phyloP scores from a whole-genome alignment of 225 moss, liverwort and hornwort genomes.

The Rhytidiadelphus loreus region DNA sequence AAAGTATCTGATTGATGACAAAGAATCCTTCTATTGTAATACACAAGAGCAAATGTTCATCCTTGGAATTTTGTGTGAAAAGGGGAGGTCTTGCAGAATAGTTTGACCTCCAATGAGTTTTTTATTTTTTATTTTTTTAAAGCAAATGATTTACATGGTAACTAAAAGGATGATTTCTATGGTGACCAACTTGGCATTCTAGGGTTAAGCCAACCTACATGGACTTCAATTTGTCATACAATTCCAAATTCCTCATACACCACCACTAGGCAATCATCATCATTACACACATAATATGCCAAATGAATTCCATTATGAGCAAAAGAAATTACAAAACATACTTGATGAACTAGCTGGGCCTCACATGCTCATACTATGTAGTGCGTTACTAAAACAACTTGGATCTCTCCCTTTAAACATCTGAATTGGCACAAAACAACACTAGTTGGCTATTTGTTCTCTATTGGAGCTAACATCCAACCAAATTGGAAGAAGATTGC shows the following conservation, averaged over 20 bases:
- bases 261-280: no score
- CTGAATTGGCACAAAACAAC: neutral
- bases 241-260: no score
- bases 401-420: neutral
- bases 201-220: no score
- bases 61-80: no score
- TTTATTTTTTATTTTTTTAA: no score
- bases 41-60: no score
- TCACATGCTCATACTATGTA: neutral
- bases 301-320: neutral
- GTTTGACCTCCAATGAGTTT: no score
- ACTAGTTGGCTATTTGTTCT: neutral
- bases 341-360: rapidly evolving
- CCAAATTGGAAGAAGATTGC: neutral
- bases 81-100: no score
- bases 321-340: neutral
- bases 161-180: no score
- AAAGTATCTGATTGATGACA: neutral
- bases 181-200: rapidly evolving
- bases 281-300: neutral
- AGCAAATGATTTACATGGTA: no score
- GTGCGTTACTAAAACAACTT: no score
- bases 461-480: neutral
- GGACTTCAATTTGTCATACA: no score
- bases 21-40: neutral